phyloP scores from a whole-genome alignment of 257 asterid species.

The Solanum tarijense region DNA sequence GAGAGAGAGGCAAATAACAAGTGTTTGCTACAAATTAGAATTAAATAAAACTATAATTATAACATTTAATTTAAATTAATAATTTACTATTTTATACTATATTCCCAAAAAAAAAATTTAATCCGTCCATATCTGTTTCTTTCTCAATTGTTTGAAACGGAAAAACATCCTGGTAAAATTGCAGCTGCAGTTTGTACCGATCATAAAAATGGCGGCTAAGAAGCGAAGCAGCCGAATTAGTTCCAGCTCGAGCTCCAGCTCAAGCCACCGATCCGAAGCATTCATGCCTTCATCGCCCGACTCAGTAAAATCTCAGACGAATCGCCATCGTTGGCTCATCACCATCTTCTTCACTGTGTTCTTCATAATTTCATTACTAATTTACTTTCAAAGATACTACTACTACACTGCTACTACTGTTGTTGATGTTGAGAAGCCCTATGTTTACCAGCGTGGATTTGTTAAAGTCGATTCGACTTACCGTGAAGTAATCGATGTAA shows the following conservation, averaged over 20 bases:
- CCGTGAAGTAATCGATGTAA: slow-evolving; percentile 58
- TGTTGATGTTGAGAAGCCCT: slow-evolving; percentile 13
- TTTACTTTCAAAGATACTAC: slow-evolving; percentile 24
- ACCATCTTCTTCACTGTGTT: slow-evolving; percentile 13
- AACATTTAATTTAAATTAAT: too few relatives aligned
- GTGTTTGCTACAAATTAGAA: too few relatives aligned
- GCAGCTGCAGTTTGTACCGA: neutral
- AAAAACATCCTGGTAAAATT: neutral
- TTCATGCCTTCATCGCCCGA: slow-evolving; percentile 4
- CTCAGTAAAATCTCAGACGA: slow-evolving; percentile 11
- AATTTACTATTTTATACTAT: too few relatives aligned
- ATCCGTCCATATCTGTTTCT: neutral
- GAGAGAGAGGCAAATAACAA: too few relatives aligned
- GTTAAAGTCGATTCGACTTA: slow-evolving; percentile 42
- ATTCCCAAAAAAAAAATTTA: too few relatives aligned
- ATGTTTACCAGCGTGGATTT: slow-evolving; percentile 41
- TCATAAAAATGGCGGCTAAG: slow-evolving; percentile 43
- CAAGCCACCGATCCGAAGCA: slow-evolving; percentile 10
- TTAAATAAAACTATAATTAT: too few relatives aligned
- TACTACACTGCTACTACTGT: neutral
- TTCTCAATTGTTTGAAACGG: too few relatives aligned
- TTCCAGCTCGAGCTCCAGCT: slow-evolving; percentile 8
- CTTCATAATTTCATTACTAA: slow-evolving; percentile 25
- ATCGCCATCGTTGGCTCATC: slow-evolving; percentile 16
- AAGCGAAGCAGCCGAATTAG: slow-evolving; percentile 45